Conservation (phyloP, 2,329 filamentous ascomycete genomes). For the Verticillium longisporum region DNA sequence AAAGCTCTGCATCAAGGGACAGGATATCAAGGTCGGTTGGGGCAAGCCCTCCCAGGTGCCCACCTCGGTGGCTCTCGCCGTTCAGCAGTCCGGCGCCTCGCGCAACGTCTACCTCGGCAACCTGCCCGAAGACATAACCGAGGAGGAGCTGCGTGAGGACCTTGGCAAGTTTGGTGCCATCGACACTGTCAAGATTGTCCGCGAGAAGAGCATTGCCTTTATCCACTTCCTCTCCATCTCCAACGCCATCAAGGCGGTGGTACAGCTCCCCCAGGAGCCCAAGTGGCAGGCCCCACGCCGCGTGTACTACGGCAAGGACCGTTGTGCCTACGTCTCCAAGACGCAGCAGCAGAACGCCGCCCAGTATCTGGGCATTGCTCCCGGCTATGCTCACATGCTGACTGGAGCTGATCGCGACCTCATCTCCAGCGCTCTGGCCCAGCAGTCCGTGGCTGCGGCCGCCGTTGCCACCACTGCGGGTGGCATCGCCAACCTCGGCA, state of each 20-base stretch:
- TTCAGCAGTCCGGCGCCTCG: slow-evolving; percentile 94
- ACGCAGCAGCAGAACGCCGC: slow-evolving; percentile 99
- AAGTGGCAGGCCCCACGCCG: slow-evolving; percentile 95
- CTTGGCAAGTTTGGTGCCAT: slow-evolving; percentile 94
- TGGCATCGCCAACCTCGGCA: slow-evolving; percentile 94
- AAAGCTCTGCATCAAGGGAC: slow-evolving; percentile 96
- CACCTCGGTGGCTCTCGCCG: slow-evolving; percentile 92
- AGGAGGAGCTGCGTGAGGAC: slow-evolving; percentile 91
- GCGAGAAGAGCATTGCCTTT: slow-evolving; percentile 97
- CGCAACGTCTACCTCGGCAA: slow-evolving; percentile 97
- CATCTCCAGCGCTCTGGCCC: slow-evolving; percentile 91
- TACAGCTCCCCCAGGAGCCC: slow-evolving; percentile 88
- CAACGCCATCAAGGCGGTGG: slow-evolving; percentile 96
- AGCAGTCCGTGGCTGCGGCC: slow-evolving; percentile 94
- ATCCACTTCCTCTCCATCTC: slow-evolving; percentile 96
- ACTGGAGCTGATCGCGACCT: slow-evolving; percentile 94
- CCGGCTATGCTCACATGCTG: slow-evolving; percentile 91
- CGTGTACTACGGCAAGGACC: slow-evolving; percentile 98
- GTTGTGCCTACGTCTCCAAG: slow-evolving; percentile 97
- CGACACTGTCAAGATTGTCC: slow-evolving; percentile 94
- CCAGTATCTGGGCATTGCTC: slow-evolving; percentile 94
- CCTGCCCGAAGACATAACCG: slow-evolving; percentile 78
- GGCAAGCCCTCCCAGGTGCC: slow-evolving; percentile 97
- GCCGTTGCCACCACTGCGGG: slow-evolving; percentile 95
- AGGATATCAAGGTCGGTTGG: slow-evolving; percentile 99